Percentiles rank a stretch among this genome's conserved stretches.
phyloP scores from a whole-genome alignment of 768 basidiomycete genomes.

The Podaxis sp. region DNA sequence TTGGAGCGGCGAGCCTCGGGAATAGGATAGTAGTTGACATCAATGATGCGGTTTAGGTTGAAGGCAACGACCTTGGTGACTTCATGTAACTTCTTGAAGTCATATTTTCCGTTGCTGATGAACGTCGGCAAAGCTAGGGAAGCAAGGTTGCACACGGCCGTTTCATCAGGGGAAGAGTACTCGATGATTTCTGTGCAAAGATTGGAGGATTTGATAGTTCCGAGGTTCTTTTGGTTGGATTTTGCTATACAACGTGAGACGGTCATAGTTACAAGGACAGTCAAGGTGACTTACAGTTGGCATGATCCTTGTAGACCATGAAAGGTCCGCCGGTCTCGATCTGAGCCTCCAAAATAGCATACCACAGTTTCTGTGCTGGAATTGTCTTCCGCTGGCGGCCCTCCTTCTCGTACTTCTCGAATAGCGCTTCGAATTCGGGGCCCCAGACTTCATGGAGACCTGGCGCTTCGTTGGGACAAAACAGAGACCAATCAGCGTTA shows the following conservation, averaged over 20 bases:
- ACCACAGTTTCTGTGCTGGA: conserved; percentile 98
- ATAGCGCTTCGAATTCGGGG: conserved; percentile 85
- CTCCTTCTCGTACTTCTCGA: conserved; percentile 85
- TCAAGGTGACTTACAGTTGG: conserved; percentile 63
- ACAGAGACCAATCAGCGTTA: conserved; percentile 89
- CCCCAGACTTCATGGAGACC: conserved; percentile 86
- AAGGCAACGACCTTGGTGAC: conserved; percentile 89
- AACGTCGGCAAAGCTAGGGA: conserved; percentile 94
- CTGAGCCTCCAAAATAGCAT: conserved; percentile 93
- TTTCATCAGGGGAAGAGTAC: conserved; percentile 96
- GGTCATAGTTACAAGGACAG: background rate
- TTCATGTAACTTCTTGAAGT: conserved; percentile 94
- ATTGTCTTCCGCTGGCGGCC: conserved; percentile 82
- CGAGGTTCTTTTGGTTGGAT: conserved; percentile 98
- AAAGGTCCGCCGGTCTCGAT: conserved; percentile 99
- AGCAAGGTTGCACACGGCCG: conserved; percentile 97
- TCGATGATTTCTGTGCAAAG: conserved; percentile 99
- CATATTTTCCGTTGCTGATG: conserved; percentile 77
- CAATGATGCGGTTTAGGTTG: conserved; percentile 95
- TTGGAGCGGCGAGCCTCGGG: conserved; percentile 90
- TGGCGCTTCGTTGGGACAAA: conserved; percentile 97
- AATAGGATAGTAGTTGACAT: conserved; percentile 93
- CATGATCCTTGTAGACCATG: conserved; percentile 98
- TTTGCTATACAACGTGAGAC: conserved; percentile 53
- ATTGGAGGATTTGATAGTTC: conserved; percentile 99